Evolutionary conservation across 148 eudicot species (phyloP).

Genomic region (Camellia japonica): DNA sequence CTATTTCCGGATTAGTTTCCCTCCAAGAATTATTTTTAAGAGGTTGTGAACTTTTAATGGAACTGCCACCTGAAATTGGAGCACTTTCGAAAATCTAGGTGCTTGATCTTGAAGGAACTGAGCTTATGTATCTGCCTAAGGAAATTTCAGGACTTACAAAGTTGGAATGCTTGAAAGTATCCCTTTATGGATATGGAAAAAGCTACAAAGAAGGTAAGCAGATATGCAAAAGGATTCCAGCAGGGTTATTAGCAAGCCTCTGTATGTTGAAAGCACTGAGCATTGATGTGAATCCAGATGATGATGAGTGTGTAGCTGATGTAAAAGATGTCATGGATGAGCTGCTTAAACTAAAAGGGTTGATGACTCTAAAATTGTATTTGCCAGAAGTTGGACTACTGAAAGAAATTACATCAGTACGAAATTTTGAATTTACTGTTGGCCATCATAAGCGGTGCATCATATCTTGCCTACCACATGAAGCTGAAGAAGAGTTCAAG

Average conservation of each 20-base stretch:
- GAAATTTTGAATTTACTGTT: not conserved
- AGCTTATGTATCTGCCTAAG: constrained; percentile 4
- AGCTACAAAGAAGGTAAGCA: not conserved
- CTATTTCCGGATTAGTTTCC: constrained; percentile 16
- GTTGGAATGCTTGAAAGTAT: not conserved
- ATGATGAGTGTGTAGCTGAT: not conserved
- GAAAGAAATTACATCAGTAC: not conserved
- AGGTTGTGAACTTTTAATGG: constrained; percentile 17
- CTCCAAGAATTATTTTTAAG: constrained; percentile 11
- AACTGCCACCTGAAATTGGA: constrained; percentile 20
- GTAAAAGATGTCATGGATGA: not conserved
- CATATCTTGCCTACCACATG: constrained; percentile 11
- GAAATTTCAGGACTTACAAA: not conserved
- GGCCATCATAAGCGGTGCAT: not conserved
- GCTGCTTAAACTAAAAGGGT: not conserved
- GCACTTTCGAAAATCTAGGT: constrained; percentile 3
- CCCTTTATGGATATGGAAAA: constrained; percentile 1
- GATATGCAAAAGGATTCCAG: not conserved
- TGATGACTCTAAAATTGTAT: not conserved
- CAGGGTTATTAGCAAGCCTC: not conserved
- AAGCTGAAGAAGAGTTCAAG: not conserved
- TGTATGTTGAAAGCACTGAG: not conserved
- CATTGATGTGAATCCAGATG: constrained; percentile 18
- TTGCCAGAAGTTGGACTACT: not conserved
- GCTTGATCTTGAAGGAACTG: constrained; percentile 21